Percentiles rank a stretch among this genome's conserved stretches.
Evolutionary conservation across 345 rosid genomes (phyloP).

Genomic region (Eucalyptus coolabah): DNA sequence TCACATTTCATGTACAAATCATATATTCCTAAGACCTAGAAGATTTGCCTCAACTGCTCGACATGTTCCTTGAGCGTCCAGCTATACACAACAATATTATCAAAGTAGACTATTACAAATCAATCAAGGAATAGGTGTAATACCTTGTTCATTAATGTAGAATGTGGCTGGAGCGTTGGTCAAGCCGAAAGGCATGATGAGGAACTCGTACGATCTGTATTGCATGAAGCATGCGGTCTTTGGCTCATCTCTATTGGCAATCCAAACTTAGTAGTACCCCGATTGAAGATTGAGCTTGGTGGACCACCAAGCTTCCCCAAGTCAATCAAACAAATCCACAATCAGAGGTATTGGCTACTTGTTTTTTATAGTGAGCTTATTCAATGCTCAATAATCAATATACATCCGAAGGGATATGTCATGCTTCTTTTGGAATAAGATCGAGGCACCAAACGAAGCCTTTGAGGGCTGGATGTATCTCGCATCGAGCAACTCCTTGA

Average conservation of each 20-base stretch:
- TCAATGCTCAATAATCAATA: background rate
- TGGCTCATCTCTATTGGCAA: background rate
- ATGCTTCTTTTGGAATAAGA: background rate
- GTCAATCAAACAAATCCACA: background rate
- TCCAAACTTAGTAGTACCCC: background rate
- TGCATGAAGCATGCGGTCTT: background rate
- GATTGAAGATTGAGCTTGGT: background rate
- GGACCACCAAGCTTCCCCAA: background rate
- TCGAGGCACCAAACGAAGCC: rapidly evolving
- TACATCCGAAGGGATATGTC: background rate
- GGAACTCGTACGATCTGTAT: background rate
- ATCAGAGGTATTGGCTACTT: background rate
- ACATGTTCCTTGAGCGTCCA: rapidly evolving
- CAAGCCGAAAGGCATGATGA: background rate
- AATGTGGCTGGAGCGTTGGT: background rate
- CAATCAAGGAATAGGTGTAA: background rate
- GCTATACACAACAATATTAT: background rate
- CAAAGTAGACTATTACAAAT: background rate
- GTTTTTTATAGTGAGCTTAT: background rate
- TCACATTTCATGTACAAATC: too few relatives aligned
- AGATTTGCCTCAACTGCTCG: background rate
- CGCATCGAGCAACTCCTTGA: too few relatives aligned
- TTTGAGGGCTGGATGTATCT: too few relatives aligned
- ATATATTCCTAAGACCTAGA: background rate
- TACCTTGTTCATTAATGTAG: background rate